Evolutionary conservation across 495 filamentous ascomycete genomes (phyloP).

Genomic region (Viridothelium virens): DNA sequence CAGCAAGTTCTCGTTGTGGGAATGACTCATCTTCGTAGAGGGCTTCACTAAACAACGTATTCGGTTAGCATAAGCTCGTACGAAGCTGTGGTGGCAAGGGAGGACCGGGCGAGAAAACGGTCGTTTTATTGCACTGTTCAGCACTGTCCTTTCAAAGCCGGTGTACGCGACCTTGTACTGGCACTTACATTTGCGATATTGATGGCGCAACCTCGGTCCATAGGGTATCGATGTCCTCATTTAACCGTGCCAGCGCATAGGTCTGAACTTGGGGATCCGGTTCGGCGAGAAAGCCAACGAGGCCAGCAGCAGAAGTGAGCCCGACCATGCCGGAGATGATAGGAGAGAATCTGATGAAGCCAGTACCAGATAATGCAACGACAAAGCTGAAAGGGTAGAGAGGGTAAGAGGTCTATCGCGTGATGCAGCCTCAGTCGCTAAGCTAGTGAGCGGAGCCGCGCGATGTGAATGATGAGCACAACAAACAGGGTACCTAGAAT

Average conservation of each 20-base stretch:
- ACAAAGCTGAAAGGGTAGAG: slow-evolving; percentile 1
- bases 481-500: background rate
- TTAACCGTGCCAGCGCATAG: slow-evolving; percentile 87
- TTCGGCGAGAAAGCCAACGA: slow-evolving; percentile 92
- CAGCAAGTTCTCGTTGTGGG: slow-evolving; percentile 86
- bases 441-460: background rate
- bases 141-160: background rate
- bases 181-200: slow-evolving; percentile 82
- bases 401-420: slow-evolving; percentile 26
- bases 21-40: slow-evolving; percentile 96
- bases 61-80: background rate
- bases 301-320: slow-evolving; percentile 85
- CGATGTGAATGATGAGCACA: background rate
- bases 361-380: background rate
- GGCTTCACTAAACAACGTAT: slow-evolving; percentile 59
- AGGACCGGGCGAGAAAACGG: background rate
- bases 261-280: slow-evolving; percentile 85
- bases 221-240: slow-evolving; percentile 88
- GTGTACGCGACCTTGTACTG: slow-evolving; percentile 9
- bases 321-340: slow-evolving; percentile 65
- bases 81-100: background rate
- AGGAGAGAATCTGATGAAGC: background rate
- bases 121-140: background rate
- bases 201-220: slow-evolving; percentile 95
- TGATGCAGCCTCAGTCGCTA: background rate